Evolutionary conservation across 2,329 filamentous ascomycete genomes (phyloP).

Genomic region (Ophiosphaerella herpotricha): DNA sequence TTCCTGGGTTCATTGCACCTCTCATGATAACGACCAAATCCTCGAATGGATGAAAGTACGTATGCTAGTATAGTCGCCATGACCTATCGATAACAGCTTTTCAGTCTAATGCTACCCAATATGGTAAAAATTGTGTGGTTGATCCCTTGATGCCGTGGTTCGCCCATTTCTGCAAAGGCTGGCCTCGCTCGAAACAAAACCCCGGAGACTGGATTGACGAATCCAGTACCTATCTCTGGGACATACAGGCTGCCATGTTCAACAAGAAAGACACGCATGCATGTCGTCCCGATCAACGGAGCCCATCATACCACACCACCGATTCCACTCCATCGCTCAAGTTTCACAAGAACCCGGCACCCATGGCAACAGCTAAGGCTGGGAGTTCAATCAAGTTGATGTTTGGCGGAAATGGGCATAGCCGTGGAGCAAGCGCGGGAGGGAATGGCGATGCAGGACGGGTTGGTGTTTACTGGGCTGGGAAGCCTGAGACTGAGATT

Average conservation of each 20-base stretch:
- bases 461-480: slow-evolving; percentile 22
- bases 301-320: slow-evolving; percentile 9
- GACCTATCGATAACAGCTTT: background rate
- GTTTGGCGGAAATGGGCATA: slow-evolving; percentile 35
- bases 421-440: slow-evolving; percentile 24
- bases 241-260: slow-evolving; percentile 1
- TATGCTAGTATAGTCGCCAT: background rate
- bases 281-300: slow-evolving; percentile 22
- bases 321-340: background rate
- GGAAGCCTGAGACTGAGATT: slow-evolving; percentile 24
- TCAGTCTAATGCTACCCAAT: background rate
- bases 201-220: slow-evolving; percentile 31
- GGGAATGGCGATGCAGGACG: slow-evolving; percentile 17
- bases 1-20: slow-evolving; percentile 33
- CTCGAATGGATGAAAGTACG: slow-evolving; percentile 25
- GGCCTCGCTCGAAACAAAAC: slow-evolving; percentile 27
- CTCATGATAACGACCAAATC: slow-evolving; percentile 28
- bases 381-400: slow-evolving; percentile 25
- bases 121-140: background rate
- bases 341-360: slow-evolving; percentile 14
- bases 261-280: slow-evolving; percentile 14
- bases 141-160: slow-evolving; percentile 17
- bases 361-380: slow-evolving; percentile 21
- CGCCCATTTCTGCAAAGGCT: slow-evolving; percentile 26
- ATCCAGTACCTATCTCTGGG: slow-evolving; percentile 23